Evolutionary conservation across 176 grass and related monocot genomes (phyloP).

Genomic region (Hordeum vulgare): DNA sequence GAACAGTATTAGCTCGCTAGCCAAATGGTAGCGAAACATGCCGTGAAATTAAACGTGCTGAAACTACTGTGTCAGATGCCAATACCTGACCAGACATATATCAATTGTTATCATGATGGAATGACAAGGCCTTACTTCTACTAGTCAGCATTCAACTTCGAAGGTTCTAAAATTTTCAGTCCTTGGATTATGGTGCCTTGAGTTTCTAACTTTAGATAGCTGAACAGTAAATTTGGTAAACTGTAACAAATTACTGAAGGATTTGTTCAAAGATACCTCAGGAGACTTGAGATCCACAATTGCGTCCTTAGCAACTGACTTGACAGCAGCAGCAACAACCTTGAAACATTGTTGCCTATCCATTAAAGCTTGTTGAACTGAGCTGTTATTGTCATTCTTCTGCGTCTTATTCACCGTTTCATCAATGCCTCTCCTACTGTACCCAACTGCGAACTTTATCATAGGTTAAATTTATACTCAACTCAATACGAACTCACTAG

Average conservation of each 20-base stretch:
- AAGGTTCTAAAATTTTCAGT: conserved; percentile 9
- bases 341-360: conserved; percentile 78
- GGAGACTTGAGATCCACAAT: conserved; percentile 86
- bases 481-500: background rate
- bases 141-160: conserved; percentile 18
- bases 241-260: background rate
- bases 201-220: background rate
- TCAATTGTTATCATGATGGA: conserved; percentile 27
- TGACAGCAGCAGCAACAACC: conserved; percentile 70
- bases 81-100: conserved; percentile 19
- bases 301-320: conserved; percentile 48
- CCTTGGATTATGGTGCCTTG: conserved; percentile 1
- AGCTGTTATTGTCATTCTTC: conserved; percentile 34
- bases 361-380: conserved; percentile 49
- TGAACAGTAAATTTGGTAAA: conserved; percentile 3
- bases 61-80: conserved; percentile 27
- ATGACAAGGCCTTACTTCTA: conserved; percentile 11
- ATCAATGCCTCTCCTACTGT: conserved; percentile 83
- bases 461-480: conserved; percentile 15
- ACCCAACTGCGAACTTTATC: conserved; percentile 86
- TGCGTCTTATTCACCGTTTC: conserved; percentile 57
- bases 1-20: background rate
- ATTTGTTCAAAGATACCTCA: conserved; percentile 51
- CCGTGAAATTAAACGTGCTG: conserved; percentile 14
- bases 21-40: conserved; percentile 12